Evolutionary conservation across 768 basidiomycete species (phyloP), one percentile per base, ranked within the genome.

Genomic region (Suillus hirtellus): DNA sequence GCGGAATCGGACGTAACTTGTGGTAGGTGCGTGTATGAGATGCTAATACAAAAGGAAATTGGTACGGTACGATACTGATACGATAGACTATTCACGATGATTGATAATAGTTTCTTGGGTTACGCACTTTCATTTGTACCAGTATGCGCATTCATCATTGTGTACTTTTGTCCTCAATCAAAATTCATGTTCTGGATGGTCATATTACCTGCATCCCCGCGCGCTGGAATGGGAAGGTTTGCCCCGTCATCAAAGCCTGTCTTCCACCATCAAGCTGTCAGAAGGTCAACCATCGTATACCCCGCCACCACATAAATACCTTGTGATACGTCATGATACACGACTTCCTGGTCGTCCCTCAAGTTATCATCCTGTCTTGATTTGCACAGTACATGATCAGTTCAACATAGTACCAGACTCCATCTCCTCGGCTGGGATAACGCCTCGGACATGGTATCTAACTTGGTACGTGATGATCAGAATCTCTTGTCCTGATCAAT

Each of bases 1-100:
- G 78, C 12, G 92, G 92, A 9, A 68, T 87, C 19, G 91, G 91
- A 37, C 79, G 91, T 70, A 71, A 82, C 44, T 85, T 79, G 73
- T 64, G 27, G 46, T 78, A 59, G 60, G 61, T 60, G 38, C 40
- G 5, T 35, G 38, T 31, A 15, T 19, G 37, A 38, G 21, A 40
- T 56, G 38, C 21, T 56, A 10, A 56, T 40, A 21, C 15, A 27
- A 11, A 27, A 11, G 17, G 17, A 19, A 1, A 12, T 42, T 7
- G 38, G 24, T 40, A 11, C 10, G 54, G 1, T 17, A 55, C 35
- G 21, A 40, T 27, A 17, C 12, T 42, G 38, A 58, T 27, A 24
- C 14, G 37, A 43, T 58, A 58, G 42, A 24, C 17, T 42, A 58
- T 11, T 58, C 24, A 31, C 4, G 3, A 40, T 17, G 24, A 24